These are phyloP conservation scores for Ogataea paraovalis DNA, from an alignment of 805 yeast genomes.

Conservation along the genomic window DNA sequence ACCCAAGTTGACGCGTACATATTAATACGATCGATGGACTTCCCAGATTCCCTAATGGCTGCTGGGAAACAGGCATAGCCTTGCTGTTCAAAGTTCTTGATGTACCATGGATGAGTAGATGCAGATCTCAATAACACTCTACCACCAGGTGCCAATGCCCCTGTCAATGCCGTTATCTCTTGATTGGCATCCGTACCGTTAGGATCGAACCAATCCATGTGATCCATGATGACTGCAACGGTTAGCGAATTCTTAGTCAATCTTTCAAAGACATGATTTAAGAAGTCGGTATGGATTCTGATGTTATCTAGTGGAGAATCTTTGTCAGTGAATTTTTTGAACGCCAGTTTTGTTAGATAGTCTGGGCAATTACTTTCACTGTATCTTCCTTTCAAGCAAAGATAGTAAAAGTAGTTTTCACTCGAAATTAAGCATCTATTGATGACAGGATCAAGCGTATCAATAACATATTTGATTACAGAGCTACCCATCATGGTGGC, in stretches of 20 bases:
- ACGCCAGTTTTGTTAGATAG: conserved; percentile 60
- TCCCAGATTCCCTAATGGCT: conserved; percentile 59
- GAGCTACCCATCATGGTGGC: conserved; percentile 76
- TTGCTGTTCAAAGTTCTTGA: conserved; percentile 56
- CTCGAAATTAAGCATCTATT: conserved; percentile 56
- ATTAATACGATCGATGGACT: conserved; percentile 72
- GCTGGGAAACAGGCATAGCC: conserved; percentile 72
- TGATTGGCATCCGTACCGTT: conserved; percentile 56
- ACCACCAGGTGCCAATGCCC: conserved; percentile 63
- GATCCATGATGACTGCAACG: conserved; percentile 83
- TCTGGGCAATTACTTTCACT: conserved; percentile 67
- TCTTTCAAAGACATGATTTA: conserved; percentile 71
- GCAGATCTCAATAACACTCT: conserved; percentile 77
- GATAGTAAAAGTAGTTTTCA: conserved; percentile 77
- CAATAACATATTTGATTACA: conserved; percentile 64
- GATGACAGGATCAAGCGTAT: conserved; percentile 75
- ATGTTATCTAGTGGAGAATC: conserved; percentile 61
- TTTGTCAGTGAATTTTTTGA: conserved; percentile 41
- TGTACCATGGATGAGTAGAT: conserved; percentile 73
- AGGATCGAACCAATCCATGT: conserved; percentile 88
- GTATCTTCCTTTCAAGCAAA: conserved; percentile 61
- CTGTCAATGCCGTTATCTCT: conserved; percentile 61
- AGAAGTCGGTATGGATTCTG: conserved; percentile 74
- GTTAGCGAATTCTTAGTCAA: conserved; percentile 60
- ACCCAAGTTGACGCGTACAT: conserved; percentile 92